Evolutionary conservation across 495 filamentous ascomycete species (phyloP).

Genomic region (Penicillium dipodomyicola): DNA sequence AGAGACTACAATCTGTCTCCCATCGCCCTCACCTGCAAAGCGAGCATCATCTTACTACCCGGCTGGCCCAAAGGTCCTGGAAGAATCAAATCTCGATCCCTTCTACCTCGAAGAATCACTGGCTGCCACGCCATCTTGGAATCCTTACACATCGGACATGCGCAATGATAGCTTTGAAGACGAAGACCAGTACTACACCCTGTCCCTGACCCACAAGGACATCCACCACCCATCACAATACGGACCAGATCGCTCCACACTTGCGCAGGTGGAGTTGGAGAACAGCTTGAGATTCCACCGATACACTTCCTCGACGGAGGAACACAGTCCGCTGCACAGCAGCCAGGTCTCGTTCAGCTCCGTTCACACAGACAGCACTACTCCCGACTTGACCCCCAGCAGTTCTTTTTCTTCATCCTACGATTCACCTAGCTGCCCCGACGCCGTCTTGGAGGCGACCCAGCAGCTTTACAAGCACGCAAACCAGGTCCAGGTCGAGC

Average conservation of each 20-base stretch:
- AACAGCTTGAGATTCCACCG: conserved; percentile 34
- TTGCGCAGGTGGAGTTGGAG: conserved; percentile 40
- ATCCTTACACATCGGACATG: conserved; percentile 27
- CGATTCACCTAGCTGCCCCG: conserved; percentile 34
- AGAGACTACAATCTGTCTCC: conserved; percentile 35
- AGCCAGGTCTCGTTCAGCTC: conserved; percentile 43
- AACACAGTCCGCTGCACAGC: conserved; percentile 25
- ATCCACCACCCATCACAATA: conserved; percentile 17
- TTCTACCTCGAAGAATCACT: conserved; percentile 48
- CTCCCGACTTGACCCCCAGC: conserved; percentile 46
- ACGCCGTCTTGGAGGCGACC: conserved; percentile 30
- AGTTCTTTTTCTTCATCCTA: conserved; percentile 48
- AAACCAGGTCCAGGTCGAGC: conserved; percentile 17
- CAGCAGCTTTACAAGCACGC: conserved; percentile 34
- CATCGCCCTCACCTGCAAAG: conserved; percentile 34
- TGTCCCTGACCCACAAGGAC: conserved; percentile 33
- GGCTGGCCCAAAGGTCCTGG: conserved; percentile 28
- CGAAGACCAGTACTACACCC: conserved; percentile 36
- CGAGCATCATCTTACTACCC: conserved; percentile 41
- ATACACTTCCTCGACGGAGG: conserved; percentile 29
- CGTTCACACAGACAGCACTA: conserved; percentile 32
- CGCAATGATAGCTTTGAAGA: conserved; percentile 40
- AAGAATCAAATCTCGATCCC: conserved; percentile 45
- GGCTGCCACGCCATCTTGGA: conserved; percentile 30
- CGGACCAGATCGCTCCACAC: conserved; percentile 34